Percentiles rank a stretch among this genome's conserved stretches.
Conservation (phyloP, 2,329 filamentous ascomycete species). For the Stachybotrys echinatus region DNA sequence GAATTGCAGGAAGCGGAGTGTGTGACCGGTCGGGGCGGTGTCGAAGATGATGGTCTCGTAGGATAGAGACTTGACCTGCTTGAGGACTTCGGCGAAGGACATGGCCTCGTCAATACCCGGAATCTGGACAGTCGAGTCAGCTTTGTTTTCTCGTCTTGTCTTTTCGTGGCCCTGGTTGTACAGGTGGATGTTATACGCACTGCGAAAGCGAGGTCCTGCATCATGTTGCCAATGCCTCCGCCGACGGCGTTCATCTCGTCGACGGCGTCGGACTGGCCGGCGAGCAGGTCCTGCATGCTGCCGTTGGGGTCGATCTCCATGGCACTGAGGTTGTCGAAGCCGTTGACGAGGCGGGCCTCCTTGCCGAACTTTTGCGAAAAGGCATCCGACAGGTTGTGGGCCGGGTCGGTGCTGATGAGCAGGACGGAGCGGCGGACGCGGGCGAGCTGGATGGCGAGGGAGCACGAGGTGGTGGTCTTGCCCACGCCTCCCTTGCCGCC, state of each 20-base stretch:
- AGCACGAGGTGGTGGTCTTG: slow-evolving; percentile 99
- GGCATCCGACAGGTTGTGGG: slow-evolving; percentile 95
- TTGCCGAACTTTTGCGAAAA: slow-evolving; percentile 99
- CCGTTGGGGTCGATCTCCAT: slow-evolving; percentile 99
- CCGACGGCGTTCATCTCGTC: slow-evolving; percentile 63
- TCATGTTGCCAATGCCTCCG: slow-evolving; percentile 83
- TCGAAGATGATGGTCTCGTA: slow-evolving; percentile 99
- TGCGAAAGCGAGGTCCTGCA: slow-evolving; percentile 96
- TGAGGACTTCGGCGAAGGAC: slow-evolving; percentile 98
- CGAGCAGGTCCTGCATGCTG: slow-evolving; percentile 90
- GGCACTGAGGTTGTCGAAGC: slow-evolving; percentile 88
- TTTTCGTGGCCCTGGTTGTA: no score
- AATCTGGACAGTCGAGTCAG: slow-evolving; percentile 53
- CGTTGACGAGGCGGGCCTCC: slow-evolving; percentile 87
- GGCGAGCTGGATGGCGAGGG: slow-evolving; percentile 94
- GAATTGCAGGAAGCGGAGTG: slow-evolving; percentile 96
- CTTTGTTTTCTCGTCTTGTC: not conserved
- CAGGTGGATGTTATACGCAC: slow-evolving; percentile 41
- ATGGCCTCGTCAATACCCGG: slow-evolving; percentile 98
- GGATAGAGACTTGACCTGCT: slow-evolving; percentile 97
- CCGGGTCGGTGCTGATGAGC: slow-evolving; percentile 96
- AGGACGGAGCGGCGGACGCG: slow-evolving; percentile 92
- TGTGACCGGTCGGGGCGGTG: slow-evolving; percentile 95
- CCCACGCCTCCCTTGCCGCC: slow-evolving; percentile 97
- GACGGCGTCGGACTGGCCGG: slow-evolving; percentile 67